Evolutionary conservation across 306 rosid genomes (phyloP), one percentile per base, ranked within the genome.

Genomic region (Quillaja saponaria): DNA sequence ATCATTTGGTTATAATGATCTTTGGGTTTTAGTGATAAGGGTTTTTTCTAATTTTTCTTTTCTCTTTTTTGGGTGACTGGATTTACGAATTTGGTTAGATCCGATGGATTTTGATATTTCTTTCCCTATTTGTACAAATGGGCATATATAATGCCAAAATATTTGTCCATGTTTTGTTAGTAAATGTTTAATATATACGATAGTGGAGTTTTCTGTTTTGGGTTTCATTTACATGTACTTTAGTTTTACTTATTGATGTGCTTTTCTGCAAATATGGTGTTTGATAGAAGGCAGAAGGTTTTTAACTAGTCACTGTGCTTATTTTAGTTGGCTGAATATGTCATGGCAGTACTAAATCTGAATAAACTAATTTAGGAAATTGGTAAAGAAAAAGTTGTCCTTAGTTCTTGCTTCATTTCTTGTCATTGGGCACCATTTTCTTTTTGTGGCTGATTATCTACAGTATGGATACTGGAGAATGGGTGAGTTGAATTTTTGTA

Each of bases 1-100:
- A n/a, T 55, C 42, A 3, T 49, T 58, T 6, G 20, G 37, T 74
- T 49, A 35, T 40, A 21, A 20, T 42, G 80, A 74, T 79, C 64
- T 60, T 54, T 60, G 8, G 71, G 67, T 70, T 33, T 71, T 31
- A 3, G 13, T 15, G 9, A 41, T 61, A 47, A 18, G 61, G 52
- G 37, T 35, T 47, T 38, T 20, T 35, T 35, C 18, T 14, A 6
- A 34, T 42, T 56, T 38, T 31, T 5, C 57, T 38, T 31, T 5
- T 14, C 44, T 6, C 6, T 5, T 33, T 58, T 8, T 1, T 2
- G 33, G 12, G 35, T 25, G 60, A 17, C 34, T 47, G 49, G 19
- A 63, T 64, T 67, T 16, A 18, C 61, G 8, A 49, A 21, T 15
- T 35, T 67, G 21, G 49, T 31, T 54, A 56, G 52, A 44, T 71